phyloP scores from a whole-genome alignment of 2,329 filamentous ascomycete species.

The Neospermospora avenae region DNA sequence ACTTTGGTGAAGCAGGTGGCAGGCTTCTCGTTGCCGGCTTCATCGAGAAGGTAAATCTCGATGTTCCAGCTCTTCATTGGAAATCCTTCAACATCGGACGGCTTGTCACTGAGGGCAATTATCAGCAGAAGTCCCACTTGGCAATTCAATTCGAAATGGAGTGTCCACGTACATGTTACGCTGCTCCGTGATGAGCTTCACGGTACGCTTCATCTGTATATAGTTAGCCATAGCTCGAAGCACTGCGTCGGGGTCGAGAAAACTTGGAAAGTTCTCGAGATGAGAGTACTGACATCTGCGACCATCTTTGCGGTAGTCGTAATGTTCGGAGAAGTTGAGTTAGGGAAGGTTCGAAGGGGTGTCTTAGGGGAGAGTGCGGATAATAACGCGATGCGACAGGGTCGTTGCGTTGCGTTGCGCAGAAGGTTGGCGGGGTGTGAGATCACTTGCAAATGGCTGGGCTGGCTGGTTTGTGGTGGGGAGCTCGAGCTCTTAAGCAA shows the following conservation, averaged over 20 bases:
- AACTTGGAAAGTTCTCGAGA: neutral
- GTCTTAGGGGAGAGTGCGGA: neutral
- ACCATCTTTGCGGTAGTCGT: slow-evolving; percentile 30
- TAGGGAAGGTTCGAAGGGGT: neutral
- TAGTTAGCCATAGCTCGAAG: slow-evolving; percentile 13
- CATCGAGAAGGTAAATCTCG: slow-evolving; percentile 78
- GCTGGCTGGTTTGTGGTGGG: too few species aligned
- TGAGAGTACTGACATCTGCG: slow-evolving; percentile 30
- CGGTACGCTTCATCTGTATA: slow-evolving; percentile 69
- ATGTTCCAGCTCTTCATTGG: slow-evolving; percentile 93
- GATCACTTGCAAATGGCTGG: neutral
- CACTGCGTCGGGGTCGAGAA: neutral
- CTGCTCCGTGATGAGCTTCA: slow-evolving; percentile 94
- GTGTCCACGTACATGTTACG: slow-evolving; percentile 51
- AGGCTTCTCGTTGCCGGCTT: slow-evolving; percentile 78
- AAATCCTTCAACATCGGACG: slow-evolving; percentile 79
- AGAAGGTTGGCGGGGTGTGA: slow-evolving; percentile 2
- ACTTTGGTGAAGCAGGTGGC: slow-evolving; percentile 89
- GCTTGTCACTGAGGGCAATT: slow-evolving; percentile 60
- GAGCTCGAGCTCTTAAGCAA: too few species aligned
- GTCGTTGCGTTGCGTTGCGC: neutral
- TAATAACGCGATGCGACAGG: slow-evolving; percentile 13
- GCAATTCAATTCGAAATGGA: neutral
- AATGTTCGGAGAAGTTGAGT: slow-evolving; percentile 3
- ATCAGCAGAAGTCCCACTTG: neutral